Evolutionary conservation across 228 moss, liverwort and hornwort genomes (phyloP), one percentile per base, ranked within the genome.

Genomic region (Sphagnum fallax): DNA sequence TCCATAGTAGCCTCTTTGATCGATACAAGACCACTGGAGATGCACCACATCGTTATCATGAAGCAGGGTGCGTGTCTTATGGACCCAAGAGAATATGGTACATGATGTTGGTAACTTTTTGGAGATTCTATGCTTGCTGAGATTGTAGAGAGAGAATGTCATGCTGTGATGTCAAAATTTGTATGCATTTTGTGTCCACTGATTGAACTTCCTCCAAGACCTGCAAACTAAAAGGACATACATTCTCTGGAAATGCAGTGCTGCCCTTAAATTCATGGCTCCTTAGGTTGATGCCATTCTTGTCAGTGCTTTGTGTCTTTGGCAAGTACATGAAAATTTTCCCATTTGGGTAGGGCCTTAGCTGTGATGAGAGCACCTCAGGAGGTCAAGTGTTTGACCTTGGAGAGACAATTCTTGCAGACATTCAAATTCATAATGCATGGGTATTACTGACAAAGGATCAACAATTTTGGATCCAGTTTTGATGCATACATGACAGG

Each of bases 401-500:
- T 32, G 32, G 32, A 32, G 32, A 32, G 32, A 32, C 32, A 32
- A 3, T 32, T 32, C 32, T 64, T 15, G 15, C n/a, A 64, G 48
- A 48, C 63, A 64, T 64, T 1, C 9, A 9, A 11, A 64, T 15
- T 16, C 48, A 48, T 64, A 9, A 9, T 8, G 63, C 63, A 9
- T 8, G 9, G 63, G 10, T 16, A 64, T 8, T 64, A 48, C 63
- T 64, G 16, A 48, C 63, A 64, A 64, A n/a, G 32, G 32, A 12
- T 55, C 9, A 55, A 55, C 52, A 0, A 4, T 50, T 58, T 9
- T 66, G 61, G 50, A 67, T 59, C 50, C 73, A 87, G 82, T 68
- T 87, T 77, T 8, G 82, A 87, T 77, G 87, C 84, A 16, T 87
- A 69, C 67, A 77, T 75, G 75, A 87, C 84, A 71, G 87, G 84